Percentiles rank a stretch among this genome's conserved stretches.
phyloP scores from a whole-genome alignment of 345 rosid genomes.

The Citrus australasica region DNA sequence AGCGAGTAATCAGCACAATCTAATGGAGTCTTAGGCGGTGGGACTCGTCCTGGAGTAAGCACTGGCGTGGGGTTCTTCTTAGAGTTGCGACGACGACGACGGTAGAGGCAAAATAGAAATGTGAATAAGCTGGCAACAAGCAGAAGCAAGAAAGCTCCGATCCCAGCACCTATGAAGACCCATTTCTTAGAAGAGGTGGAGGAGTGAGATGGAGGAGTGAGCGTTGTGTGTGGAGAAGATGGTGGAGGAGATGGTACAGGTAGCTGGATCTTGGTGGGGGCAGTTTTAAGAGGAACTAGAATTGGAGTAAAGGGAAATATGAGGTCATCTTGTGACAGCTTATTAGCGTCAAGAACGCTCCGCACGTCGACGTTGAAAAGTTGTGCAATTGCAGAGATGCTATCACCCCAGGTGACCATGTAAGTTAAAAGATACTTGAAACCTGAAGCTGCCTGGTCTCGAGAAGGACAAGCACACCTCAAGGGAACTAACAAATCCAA shows the following conservation, averaged over 20 bases:
- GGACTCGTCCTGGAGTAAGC: background rate
- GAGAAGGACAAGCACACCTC: constrained; percentile 81
- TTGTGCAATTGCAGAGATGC: constrained; percentile 40
- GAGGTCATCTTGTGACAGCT: constrained; percentile 12
- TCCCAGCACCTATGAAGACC: constrained; percentile 56
- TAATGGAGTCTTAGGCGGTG: constrained; percentile 18
- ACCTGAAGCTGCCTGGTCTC: constrained; percentile 48
- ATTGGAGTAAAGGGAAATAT: constrained; percentile 64
- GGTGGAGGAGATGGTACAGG: constrained; percentile 28
- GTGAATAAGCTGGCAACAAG: constrained; percentile 24
- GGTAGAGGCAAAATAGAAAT: constrained; percentile 31
- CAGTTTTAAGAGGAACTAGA: constrained; percentile 56
- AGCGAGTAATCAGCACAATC: constrained; percentile 35
- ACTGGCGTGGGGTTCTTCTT: constrained; percentile 11
- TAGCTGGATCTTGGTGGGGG: constrained; percentile 34
- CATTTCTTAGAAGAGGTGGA: constrained; percentile 47
- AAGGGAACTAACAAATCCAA: constrained; percentile 49
- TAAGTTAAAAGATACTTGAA: constrained; percentile 55
- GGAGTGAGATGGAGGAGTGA: constrained; percentile 3
- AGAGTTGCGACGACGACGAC: constrained; percentile 26
- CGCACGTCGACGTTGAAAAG: constrained; percentile 36
- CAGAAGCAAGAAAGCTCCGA: constrained; percentile 44
- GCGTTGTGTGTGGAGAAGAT: constrained; percentile 14
- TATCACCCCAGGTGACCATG: constrained; percentile 40
- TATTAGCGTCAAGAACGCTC: constrained; percentile 48